Conservation (phyloP, 2,329 filamentous ascomycete species). For the Didymella arachidicola region DNA sequence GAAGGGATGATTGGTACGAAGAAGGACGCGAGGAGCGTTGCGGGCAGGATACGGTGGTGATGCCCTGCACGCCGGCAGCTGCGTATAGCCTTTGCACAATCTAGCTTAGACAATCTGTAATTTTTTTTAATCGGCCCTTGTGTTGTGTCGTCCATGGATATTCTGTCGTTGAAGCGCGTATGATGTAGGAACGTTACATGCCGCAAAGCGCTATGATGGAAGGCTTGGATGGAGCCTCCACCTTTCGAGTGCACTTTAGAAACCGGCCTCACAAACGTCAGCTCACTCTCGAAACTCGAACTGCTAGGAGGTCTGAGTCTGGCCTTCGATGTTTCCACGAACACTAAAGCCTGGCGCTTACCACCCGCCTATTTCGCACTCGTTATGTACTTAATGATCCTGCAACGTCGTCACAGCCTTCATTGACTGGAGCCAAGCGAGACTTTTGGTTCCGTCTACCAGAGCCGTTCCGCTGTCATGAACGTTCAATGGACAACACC, state of each 20-base stretch:
- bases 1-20: constrained; percentile 27
- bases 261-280: neutral
- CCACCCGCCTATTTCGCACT: neutral
- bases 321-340: neutral
- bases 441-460: neutral
- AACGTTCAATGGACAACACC: neutral
- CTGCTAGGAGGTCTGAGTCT: neutral
- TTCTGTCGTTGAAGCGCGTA: neutral
- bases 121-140: too few relatives aligned
- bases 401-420: neutral
- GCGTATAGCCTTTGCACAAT: too few relatives aligned
- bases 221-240: neutral
- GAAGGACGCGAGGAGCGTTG: neutral
- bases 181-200: neutral
- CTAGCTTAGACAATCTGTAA: too few relatives aligned
- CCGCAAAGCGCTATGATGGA: neutral
- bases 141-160: too few relatives aligned
- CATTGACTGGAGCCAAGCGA: neutral
- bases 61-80: neutral
- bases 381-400: neutral
- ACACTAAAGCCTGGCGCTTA: neutral
- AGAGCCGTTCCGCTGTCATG: neutral
- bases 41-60: neutral
- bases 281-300: neutral
- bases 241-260: neutral